Percentiles rank a stretch among this genome's conserved stretches.
Evolutionary conservation across 108 stramenopile species (phyloP).

Genomic region (Phaeodactylum tricornutum): DNA sequence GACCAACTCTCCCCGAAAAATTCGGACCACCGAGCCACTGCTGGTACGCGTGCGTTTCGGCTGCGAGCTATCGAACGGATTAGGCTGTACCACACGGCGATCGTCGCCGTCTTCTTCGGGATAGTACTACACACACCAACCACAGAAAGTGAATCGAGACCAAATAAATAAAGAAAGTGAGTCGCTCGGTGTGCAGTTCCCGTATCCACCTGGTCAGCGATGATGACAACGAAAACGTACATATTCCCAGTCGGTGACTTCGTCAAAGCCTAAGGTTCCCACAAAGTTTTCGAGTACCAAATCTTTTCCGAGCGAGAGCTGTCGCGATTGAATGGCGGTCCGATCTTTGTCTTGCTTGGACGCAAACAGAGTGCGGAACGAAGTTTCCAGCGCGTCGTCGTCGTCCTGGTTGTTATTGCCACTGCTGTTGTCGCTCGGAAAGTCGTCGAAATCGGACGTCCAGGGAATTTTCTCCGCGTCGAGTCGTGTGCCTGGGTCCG

Average conservation of each 20-base stretch:
- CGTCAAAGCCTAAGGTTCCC: slow-evolving; percentile 51
- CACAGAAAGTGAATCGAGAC: slow-evolving; percentile 69
- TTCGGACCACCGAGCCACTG: slow-evolving; percentile 65
- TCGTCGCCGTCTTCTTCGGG: slow-evolving; percentile 31
- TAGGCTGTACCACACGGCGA: slow-evolving; percentile 40
- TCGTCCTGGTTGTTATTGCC: slow-evolving; percentile 4
- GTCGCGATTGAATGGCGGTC: slow-evolving; percentile 12
- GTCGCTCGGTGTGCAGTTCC: too few relatives aligned
- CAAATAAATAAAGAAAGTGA: too few relatives aligned
- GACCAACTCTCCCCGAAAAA: slow-evolving; percentile 62
- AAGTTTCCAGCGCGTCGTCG: slow-evolving; percentile 1
- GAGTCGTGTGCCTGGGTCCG: too few relatives aligned
- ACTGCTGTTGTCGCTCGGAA: too few relatives aligned
- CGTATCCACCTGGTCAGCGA: too few relatives aligned
- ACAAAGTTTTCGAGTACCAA: slow-evolving; percentile 53
- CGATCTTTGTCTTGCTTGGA: slow-evolving; percentile 1
- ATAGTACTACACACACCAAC: too few relatives aligned
- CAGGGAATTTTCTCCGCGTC: too few relatives aligned
- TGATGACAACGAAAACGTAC: too few relatives aligned
- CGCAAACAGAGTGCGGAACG: slow-evolving; percentile 1
- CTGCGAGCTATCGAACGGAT: slow-evolving; percentile 54
- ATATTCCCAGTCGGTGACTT: slow-evolving; percentile 27
- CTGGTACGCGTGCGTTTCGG: slow-evolving; percentile 52
- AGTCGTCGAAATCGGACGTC: slow-evolving; percentile 39
- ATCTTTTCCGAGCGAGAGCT: slow-evolving; percentile 60